Evolutionary conservation across 345 rosid species (phyloP).

Genomic region (Turnera subulata): DNA sequence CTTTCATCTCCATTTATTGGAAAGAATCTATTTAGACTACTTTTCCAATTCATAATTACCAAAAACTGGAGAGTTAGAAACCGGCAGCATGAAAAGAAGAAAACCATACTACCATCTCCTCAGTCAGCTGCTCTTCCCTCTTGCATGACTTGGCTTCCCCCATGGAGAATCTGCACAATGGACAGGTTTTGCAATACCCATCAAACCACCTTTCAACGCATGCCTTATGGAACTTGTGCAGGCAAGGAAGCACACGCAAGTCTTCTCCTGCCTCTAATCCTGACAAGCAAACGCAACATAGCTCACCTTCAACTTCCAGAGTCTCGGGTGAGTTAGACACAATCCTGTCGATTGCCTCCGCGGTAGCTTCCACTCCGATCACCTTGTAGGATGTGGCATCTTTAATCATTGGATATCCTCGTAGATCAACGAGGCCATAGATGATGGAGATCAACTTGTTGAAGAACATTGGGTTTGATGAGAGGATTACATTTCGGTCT

Average conservation of each 20-base stretch:
- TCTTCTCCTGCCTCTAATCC: conserved; percentile 38
- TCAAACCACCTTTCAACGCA: conserved; percentile 71
- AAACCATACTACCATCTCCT: conserved; percentile 59
- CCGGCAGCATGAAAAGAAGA: conserved; percentile 56
- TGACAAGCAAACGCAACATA: conserved; percentile 66
- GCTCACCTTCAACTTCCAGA: conserved; percentile 25
- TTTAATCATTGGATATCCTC: conserved; percentile 21
- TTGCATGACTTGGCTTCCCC: conserved; percentile 17
- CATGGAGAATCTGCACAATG: conserved; percentile 59
- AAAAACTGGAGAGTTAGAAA: no score
- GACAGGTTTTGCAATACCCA: conserved; percentile 57
- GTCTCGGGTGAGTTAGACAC: background rate
- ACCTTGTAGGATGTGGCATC: background rate
- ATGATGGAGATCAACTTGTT: conserved; percentile 25
- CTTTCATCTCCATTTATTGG: no score
- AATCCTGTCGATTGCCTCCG: background rate
- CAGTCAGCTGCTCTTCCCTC: conserved; percentile 43
- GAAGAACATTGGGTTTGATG: conserved; percentile 30
- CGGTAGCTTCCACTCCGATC: conserved; percentile 1
- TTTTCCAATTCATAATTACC: conserved; percentile 7
- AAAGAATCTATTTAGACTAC: no score
- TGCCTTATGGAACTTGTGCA: conserved; percentile 57
- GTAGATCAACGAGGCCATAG: conserved; percentile 14
- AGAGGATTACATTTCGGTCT: conserved; percentile 3
- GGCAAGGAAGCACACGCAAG: conserved; percentile 51